Evolutionary conservation across 2,329 filamentous ascomycete genomes (phyloP).

Genomic region (Monilinia vaccinii-corymbosi): DNA sequence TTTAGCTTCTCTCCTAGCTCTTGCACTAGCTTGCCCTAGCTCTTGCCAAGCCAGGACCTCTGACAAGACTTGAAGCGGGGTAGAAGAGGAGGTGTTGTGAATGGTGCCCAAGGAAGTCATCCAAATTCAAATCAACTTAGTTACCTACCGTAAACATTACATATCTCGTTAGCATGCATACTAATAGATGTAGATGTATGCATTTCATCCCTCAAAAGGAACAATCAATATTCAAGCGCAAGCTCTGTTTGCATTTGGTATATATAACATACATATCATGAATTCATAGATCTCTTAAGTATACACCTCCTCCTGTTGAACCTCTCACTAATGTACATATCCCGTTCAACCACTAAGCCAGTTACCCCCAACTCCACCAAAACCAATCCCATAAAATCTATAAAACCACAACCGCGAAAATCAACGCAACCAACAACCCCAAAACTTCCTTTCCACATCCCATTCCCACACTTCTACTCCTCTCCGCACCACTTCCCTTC

Average conservation of each 20-base stretch:
- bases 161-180: too few relatives aligned
- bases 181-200: too few relatives aligned
- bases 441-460: constrained; percentile 35
- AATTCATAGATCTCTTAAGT: not conserved
- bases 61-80: too few relatives aligned
- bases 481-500: constrained; percentile 82
- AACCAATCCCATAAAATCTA: not conserved
- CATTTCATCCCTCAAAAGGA: too few relatives aligned
- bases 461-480: constrained; percentile 61
- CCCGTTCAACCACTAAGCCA: not conserved
- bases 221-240: not conserved
- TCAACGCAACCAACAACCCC: constrained; percentile 6
- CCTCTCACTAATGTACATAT: not conserved
- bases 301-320: not conserved
- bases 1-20: too few relatives aligned
- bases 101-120: too few relatives aligned
- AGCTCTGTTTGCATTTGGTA: not conserved
- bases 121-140: too few relatives aligned
- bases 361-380: not conserved
- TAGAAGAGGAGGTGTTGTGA: too few relatives aligned
- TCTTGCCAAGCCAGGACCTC: too few relatives aligned
- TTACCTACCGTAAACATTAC: too few relatives aligned
- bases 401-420: constrained; percentile 6
- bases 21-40: too few relatives aligned
- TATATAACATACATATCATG: not conserved